Base-by-base conservation (phyloP, 2,329 filamentous ascomycete species). In the Sclerotinia nivalis region DNA sequence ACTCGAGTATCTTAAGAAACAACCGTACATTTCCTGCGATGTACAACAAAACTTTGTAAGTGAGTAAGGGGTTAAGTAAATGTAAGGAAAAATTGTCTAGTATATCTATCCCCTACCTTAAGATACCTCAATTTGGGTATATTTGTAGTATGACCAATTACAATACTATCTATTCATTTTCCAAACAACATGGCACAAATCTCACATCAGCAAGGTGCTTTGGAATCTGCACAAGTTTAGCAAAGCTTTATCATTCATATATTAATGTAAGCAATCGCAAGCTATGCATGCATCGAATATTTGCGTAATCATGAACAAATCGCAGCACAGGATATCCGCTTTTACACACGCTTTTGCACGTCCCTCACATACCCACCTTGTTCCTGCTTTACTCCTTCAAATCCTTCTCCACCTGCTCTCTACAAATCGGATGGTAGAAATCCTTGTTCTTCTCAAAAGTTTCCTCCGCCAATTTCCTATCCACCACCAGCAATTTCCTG, bases 371-470 rank as follows among this genome's bases (percentile, higher is more conserved):
- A n/a, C 2, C 2, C 55, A 10, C 10, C 3, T 6, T 45, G n/a
- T 40, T 31, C 15, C 25, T 3, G 28, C 37, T 43, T 3, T 56
- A 65, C 47, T 66, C 68, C 50, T 70, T 71, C 69, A 96, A 81
- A 80, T 96, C 92, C 85, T 97, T 97, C 82, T 93, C 91, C 3
- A 96, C 89, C 88, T 97, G 91, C 10, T 84, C 87, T 72, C 88
- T 87, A 79, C 94, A 97, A 75, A 98, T 97, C 2, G 96, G 96
- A 78, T 98, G 95, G 79, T 98, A 99, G 78, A 98, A 98, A 72
- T 93, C 90, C 81, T 87, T 91, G 79, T 97, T 91, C 85, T 91
- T 91, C 81, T 91, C 87, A 81, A 97, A 97, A 0, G 94, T 97
- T 79, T 88, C 84, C 67, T 95, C 81, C 0, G 96, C 95, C 76